Conservation (phyloP, 371 early-diverging fungal species). For the Actinomortierella wolfii region DNA sequence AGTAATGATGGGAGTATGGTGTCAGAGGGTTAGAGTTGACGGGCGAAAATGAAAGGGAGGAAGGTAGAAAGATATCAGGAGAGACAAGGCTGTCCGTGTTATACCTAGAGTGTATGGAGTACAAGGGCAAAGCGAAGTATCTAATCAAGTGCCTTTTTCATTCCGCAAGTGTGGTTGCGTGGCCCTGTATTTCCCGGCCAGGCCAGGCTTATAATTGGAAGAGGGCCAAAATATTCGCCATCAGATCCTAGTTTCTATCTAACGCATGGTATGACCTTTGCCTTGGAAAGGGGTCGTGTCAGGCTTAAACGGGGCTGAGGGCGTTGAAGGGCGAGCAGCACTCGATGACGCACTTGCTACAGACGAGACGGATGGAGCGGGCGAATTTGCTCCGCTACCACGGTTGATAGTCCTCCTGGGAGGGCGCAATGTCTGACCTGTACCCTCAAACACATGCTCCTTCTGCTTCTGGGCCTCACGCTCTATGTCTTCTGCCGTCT, state of each 20-base stretch:
- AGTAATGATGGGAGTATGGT: no score
- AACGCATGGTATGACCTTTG: conserved; percentile 36
- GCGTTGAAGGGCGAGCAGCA: conserved; percentile 25
- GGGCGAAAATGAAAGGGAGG: no score
- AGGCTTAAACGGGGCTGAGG: conserved; percentile 20
- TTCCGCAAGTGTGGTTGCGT: no score
- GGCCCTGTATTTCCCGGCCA: no score
- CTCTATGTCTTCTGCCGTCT: conserved; percentile 34
- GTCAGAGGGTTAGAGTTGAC: no score
- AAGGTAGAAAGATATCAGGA: no score
- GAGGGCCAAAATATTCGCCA: no score
- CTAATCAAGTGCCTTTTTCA: no score
- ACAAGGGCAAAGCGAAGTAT: no score
- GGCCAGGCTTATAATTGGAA: no score
- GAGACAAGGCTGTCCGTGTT: no score
- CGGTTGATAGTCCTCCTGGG: conserved; percentile 31
- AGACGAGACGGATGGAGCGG: conserved; percentile 21
- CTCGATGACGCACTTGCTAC: conserved; percentile 8
- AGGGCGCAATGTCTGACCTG: conserved; percentile 41
- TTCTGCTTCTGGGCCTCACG: conserved; percentile 16
- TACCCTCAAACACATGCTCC: conserved; percentile 37
- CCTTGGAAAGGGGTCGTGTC: conserved; percentile 36
- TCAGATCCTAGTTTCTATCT: neutral
- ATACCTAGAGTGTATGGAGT: no score
- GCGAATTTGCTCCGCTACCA: conserved; percentile 41